Evolutionary conservation across 2,329 filamentous ascomycete species (phyloP), one percentile per base, ranked within the genome.

Genomic region (Colletotrichum sp.): DNA sequence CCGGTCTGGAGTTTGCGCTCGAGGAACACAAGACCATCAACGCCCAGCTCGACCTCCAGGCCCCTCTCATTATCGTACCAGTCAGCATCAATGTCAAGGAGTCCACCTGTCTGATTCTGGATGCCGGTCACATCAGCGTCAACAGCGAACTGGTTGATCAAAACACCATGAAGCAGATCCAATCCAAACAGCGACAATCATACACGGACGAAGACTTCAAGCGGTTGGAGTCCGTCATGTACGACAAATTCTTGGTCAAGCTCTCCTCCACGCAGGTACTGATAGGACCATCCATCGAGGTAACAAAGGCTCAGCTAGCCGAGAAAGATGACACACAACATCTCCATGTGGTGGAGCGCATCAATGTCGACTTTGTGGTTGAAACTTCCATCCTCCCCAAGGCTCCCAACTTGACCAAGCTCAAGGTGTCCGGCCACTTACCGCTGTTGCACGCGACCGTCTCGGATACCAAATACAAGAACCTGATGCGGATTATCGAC

Each of bases 1-100:
- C 97, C 66, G 96, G 97, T 30, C 91, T 99, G 39, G 96, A 99
- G 84, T 99, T 98, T 85, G 98, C 97, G 0, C 88, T 99, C 5
- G 94, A 98, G 81, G 98, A 99, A 82, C 97, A 99, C 88, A 99
- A 98, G 88, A 99, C 97, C 3, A 94, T 99, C 82, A 98, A 99
- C 80, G 96, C 96, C 16, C 95, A 99, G 80, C 89, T 99, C 59
- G 97, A 99, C 83, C 91, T 99, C 15, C 96, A 98, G 82, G 97
- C 97, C 1, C 97, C 97, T 43, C 91, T 99, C 2, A 98, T 99
- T 79, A 99, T 99, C 78, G 92, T 99, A 12, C 97, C 97, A 0
- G 96, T 99, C 82, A 98, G 94, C 81, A 97, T 99, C 74, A 96
- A 94, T 1, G 91, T 93, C 26, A 89, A 93, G 80, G 93, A 92